Evolutionary conservation across 257 asterid genomes (phyloP), one percentile per base, ranked within the genome.

Genomic region (Rehmannia glutinosa): DNA sequence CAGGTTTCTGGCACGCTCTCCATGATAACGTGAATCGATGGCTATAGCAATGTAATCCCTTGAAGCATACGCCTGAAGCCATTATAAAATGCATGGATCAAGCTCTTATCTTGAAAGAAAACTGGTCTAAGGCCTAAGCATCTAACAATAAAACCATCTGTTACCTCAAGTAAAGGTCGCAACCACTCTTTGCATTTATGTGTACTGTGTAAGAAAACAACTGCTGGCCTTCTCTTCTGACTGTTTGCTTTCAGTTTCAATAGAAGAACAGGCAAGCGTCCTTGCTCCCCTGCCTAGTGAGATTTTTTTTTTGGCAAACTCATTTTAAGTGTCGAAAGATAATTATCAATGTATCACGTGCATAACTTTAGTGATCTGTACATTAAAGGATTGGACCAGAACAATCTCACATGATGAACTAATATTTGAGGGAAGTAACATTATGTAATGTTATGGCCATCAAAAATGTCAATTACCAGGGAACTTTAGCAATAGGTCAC

Each of bases 1-100:
- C 74, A 82, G 33, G 73, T 49, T 81, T 76, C 64, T 81, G 13
- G 97, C 97, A 69, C 97, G 97, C 56, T 93, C 96, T 59, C 99
- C 99, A 73, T 93, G 99, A 66, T 88, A 88, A 50, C 99, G 96
- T 67, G 99, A 93, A 81, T 93, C 99, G 66, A 90, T 83, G 62
- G 99, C 97, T 75, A 93, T 51, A 32, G 96, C 74, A 38, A 93
- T 81, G 60, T 93, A 93, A 79, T 85, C 91, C 75, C 92, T 88
- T 20, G 96, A 88, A 80, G 94, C 96, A 82, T 90, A 93, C 58
- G 94, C 97, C 99, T 93, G 87, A 62, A 75, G 66, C 45, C 42
- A 61, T 16, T 15, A 1, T 16, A 63, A 20, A 36, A 43, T 5
- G 13, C 20, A 50, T 11, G 41, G 39, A 75, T 65, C 43, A 73